Base-by-base conservation (phyloP, 345 rosid species). In the Arabidopsis arenosa region DNA sequence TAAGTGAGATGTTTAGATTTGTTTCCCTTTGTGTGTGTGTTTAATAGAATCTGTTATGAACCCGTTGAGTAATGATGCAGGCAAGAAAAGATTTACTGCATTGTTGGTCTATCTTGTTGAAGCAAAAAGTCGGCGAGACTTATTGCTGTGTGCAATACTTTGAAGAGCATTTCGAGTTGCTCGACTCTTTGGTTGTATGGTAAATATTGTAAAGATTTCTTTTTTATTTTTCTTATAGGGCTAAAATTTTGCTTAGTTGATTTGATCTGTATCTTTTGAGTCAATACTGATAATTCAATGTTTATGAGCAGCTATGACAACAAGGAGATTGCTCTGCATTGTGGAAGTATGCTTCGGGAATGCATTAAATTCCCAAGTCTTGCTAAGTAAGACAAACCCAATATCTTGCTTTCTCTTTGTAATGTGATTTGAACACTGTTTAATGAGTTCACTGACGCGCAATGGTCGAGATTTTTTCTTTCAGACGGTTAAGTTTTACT, bases 311-410 rank as follows among this genome's bases (percentile, higher is more conserved):
- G 98, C 82, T 94, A 94, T 80, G 97, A 94, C 68, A 89, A 90
- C 86, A 92, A 92, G 86, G 96, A 94, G 82, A 87, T 90, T 72
- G 97, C 98, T 78, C 74, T 88, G 80, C 87, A 84, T 80, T 90
- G 92, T 71, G 98, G 98, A 84, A 86, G 77, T 77, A 90, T 92
- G 96, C 81, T 94, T 80, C 88, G 97, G 84, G 98, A 92, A 85
- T 94, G 98, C 89, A 86, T 92, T 84, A 94, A 92, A 78, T 90
- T 92, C 82, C 91, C 89, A n/a, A 74, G 82, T 53, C 93, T 94
- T 78, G 92, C 98, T 40, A 90, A 87, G 98, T 94, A 92, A 92
- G 95, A 64, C 69, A 79, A 69, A 74, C 48, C 7, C 59, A 55
- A 55, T 59, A 54, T 81, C 67, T 72, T 33, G 56, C 55, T 35